Base-by-base conservation (phyloP, 2,329 filamentous ascomycete genomes). In the Metarhizium brunneum region DNA sequence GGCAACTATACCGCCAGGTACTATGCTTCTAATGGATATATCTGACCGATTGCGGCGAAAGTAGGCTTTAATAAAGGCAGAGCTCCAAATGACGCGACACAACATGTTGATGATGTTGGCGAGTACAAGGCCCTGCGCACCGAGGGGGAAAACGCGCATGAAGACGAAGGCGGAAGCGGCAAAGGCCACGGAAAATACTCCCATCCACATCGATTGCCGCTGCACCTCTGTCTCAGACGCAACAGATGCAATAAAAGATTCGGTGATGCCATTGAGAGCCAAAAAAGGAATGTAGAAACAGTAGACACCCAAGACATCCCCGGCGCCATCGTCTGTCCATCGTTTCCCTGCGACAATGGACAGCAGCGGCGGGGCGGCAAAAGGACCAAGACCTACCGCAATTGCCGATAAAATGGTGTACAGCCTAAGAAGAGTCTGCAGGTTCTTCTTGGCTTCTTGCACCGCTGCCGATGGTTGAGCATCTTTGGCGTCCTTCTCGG, bases 281-380 rank as follows among this genome's bases (percentile, higher is more conserved):
- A 97, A 80, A 30, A 97, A 84, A 0, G 94, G 94, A 57, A 99
- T 89, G 73, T 96, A 97, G 70, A 90, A 91, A 73, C 90, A 92
- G 71, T 96, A 99, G 0, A 80, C 80, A 0, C 86, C 84, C 6
- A 99, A 78, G 3, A 94, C 86, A 8, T 79, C 70, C 6, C 86
- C 85, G 1, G 92, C 90, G 47, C 87, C 87, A 0, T 86, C 85
- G 3, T 76, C 77, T 0, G 83, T 78, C 94, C 94, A 99, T 56
- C 79, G 81, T 0, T 78, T 75, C 1, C 92, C 92, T 0, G 92
- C 89, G 1, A 97, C 76, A 5, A 95, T 72, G 20, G 81, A 77
- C 0, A 97, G 81, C 0, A 92, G 78, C 0, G 87, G 74, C 0
- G 90, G 87, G 0, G 92, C 87, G 14, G 90, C 79, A 11, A 83